Base-by-base conservation (phyloP, 306 rosid genomes). In the Phaseolus lunatus region DNA sequence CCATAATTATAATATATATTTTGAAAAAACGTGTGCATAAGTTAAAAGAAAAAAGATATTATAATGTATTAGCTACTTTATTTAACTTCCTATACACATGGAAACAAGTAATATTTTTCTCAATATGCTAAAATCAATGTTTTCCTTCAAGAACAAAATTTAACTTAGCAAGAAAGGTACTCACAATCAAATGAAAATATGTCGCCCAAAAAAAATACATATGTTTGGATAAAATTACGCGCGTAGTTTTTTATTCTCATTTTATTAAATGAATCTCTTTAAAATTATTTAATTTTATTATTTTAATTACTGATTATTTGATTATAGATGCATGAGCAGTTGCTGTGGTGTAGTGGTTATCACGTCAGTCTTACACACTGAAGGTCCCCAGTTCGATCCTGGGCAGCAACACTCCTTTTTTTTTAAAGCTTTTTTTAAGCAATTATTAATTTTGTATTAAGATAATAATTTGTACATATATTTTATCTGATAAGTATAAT, bases 281-380 rank as follows among this genome's bases (percentile, higher is more conserved):
- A 24, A 57, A 24, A 11, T 5, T 13, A 57, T 23, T 24, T 13
- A 4, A 24, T 57, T 23, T 57, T 11, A 50, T 11, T 50, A 7
- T 7, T 19, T 53, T 53, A 8, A 53, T 3, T 13, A 13, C 8
- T 20, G 19, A 3, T 9, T 53, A 31, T 31, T 31, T 5, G 0
- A 31, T 31, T 31, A n/a, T n/a, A n/a, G n/a, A n/a, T n/a, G n/a
- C n/a, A n/a, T n/a, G n/a, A n/a, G n/a, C n/a, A n/a, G 82, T 78
- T 83, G 81, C 86, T 83, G 83, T 83, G 84, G 86, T 83, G 86
- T 79, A 83, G 86, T 83, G 81, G 84, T 83, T 74, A 83, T 83
- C 86, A 83, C 70, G 81, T 79, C 81, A 79, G 86, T 74, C 70
- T 83, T 79, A 78, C 83, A 83, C 86, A 74, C 86, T 78, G 74